Percentiles rank a stretch among this genome's conserved stretches.
Evolutionary conservation across 345 rosid species (phyloP).

Genomic region (Heritiera fomes): DNA sequence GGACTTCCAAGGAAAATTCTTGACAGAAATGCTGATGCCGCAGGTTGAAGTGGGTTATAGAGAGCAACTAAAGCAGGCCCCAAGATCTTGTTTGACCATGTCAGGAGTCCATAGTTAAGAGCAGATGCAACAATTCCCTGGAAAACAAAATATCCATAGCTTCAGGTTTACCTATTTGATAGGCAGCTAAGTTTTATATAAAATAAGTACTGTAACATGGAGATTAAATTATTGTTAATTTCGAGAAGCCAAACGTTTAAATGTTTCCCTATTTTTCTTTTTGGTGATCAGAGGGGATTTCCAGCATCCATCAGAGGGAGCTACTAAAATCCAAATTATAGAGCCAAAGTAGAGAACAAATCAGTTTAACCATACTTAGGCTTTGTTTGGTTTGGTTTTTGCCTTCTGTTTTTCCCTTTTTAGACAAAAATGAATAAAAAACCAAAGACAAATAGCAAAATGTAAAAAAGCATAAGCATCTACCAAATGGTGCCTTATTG

Average conservation of each 20-base stretch:
- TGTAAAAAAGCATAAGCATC: neutral
- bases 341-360: neutral
- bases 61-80: constrained; percentile 97
- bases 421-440: neutral
- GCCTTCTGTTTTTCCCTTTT: neutral
- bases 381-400: neutral
- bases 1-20: constrained; percentile 92
- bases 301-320: neutral
- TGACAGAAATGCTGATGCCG: constrained; percentile 80
- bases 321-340: constrained; percentile 4
- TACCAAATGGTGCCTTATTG: neutral
- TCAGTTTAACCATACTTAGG: neutral
- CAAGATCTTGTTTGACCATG: constrained; percentile 96
- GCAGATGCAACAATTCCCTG: constrained; percentile 93
- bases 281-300: neutral
- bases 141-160: constrained; percentile 19
- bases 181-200: neutral
- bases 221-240: neutral
- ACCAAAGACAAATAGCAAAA: neutral
- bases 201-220: neutral
- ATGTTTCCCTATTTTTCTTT: neutral
- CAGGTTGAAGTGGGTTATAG: constrained; percentile 96
- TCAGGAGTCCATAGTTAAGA: constrained; percentile 80
- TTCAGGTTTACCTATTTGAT: neutral
- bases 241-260: neutral